A percentile compares a stretch with the other conserved stretches of the same genome.
Evolutionary conservation across 2,329 filamentous ascomycete genomes (phyloP).

Genomic region (Periconia macrospinosa): DNA sequence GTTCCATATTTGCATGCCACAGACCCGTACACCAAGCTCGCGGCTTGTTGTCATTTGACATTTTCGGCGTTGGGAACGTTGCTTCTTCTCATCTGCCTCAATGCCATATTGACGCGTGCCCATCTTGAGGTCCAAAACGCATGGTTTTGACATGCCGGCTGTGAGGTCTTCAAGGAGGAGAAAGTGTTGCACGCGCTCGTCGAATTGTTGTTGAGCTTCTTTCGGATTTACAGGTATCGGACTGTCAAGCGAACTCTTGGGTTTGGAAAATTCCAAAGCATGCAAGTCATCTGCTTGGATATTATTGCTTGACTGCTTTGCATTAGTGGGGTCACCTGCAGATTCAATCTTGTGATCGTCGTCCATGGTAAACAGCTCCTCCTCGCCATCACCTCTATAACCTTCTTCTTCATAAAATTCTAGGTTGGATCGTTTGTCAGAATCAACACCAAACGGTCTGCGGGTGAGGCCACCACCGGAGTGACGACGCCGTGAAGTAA

Average conservation of each 20-base stretch:
- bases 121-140: slow-evolving; percentile 98
- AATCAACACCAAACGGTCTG: slow-evolving; percentile 68
- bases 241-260: slow-evolving; percentile 6
- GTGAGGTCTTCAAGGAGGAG: slow-evolving; percentile 92
- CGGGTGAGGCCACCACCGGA: slow-evolving; percentile 84
- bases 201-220: slow-evolving; percentile 50
- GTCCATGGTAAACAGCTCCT: slow-evolving; percentile 71
- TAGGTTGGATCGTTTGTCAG: slow-evolving; percentile 69
- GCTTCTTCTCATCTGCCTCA: slow-evolving; percentile 88
- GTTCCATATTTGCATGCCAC: slow-evolving; percentile 96
- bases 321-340: neutral
- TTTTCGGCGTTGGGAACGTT: slow-evolving; percentile 88
- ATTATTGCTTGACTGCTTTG: neutral
- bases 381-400: slow-evolving; percentile 76
- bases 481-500: slow-evolving; percentile 66
- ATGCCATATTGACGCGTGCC: slow-evolving; percentile 95
- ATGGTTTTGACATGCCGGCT: slow-evolving; percentile 92
- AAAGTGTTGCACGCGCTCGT: slow-evolving; percentile 82
- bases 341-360: slow-evolving; percentile 40
- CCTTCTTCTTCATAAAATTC: slow-evolving; percentile 91
- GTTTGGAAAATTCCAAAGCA: slow-evolving; percentile 27
- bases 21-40: slow-evolving; percentile 88
- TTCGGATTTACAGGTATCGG: slow-evolving; percentile 45
- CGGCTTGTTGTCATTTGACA: slow-evolving; percentile 90
- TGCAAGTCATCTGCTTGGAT: slow-evolving; percentile 34